A percentile compares a stretch with the other conserved stretches of the same genome.
Conservation (phyloP, 2,329 filamentous ascomycete genomes). For the Fusarium nygamai region DNA sequence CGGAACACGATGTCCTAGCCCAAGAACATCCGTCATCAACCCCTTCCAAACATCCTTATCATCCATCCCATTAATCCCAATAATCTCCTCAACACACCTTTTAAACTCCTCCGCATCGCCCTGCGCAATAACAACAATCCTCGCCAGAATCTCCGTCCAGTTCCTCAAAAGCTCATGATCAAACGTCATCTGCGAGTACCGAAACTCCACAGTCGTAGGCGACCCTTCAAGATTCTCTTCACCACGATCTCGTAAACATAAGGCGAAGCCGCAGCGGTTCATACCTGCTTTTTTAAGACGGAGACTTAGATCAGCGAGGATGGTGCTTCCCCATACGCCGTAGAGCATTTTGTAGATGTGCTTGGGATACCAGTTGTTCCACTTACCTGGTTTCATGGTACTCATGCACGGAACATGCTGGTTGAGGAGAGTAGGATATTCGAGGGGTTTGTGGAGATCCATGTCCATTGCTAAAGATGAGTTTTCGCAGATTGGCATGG, state of each 20-base stretch:
- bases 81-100: background rate
- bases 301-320: background rate
- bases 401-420: background rate
- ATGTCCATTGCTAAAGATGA: background rate
- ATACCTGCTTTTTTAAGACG: accelerated
- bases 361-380: constrained; percentile 9
- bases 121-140: constrained; percentile 27
- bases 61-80: background rate
- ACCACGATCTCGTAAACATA: background rate
- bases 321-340: constrained; percentile 20
- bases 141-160: constrained; percentile 34
- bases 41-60: constrained; percentile 7
- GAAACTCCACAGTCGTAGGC: constrained; percentile 39
- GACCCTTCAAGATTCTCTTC: background rate
- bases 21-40: constrained; percentile 14
- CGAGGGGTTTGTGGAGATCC: background rate
- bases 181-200: constrained; percentile 43
- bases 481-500: background rate
- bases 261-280: background rate
- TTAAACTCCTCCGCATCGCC: constrained; percentile 2
- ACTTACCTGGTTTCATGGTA: background rate
- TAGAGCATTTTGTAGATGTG: background rate
- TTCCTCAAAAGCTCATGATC: constrained; percentile 30
- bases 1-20: constrained; percentile 20
- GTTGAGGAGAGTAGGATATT: background rate